Conservation (phyloP, 139 green algal species). For the Deuterostichococcus epilithicus region DNA sequence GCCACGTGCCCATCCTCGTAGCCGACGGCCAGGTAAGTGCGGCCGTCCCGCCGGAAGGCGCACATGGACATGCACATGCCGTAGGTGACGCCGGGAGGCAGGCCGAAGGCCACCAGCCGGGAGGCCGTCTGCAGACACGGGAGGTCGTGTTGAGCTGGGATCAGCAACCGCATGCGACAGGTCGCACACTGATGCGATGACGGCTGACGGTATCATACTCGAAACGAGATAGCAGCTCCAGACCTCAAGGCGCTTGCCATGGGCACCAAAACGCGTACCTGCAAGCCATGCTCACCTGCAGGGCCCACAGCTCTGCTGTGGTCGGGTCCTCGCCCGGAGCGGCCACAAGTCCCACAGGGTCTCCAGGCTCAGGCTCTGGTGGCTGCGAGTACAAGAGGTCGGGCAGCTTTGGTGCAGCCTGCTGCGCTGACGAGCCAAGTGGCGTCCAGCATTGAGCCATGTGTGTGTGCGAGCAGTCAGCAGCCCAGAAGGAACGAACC, state of each 20-base stretch:
- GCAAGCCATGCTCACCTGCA: neutral
- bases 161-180: too few relatives aligned
- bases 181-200: too few relatives aligned
- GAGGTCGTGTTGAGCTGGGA: too few relatives aligned
- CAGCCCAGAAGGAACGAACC: too few relatives aligned
- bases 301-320: constrained; percentile 8
- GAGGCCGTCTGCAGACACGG: neutral
- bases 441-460: too few relatives aligned
- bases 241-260: neutral
- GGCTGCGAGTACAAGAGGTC: too few relatives aligned
- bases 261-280: neutral
- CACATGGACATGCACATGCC: constrained; percentile 44
- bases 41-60: constrained; percentile 8
- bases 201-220: too few relatives aligned
- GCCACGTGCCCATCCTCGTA: constrained; percentile 51
- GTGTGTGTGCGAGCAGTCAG: too few relatives aligned
- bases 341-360: neutral
- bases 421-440: too few relatives aligned
- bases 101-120: neutral
- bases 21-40: constrained; percentile 25
- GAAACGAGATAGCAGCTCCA: too few relatives aligned
- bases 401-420: too few relatives aligned
- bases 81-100: constrained; percentile 16
- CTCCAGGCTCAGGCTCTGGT: neutral
- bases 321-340: constrained; percentile 3